A percentile compares a stretch with the other conserved stretches of the same genome.
These are phyloP conservation scores for Sorghum bicolor DNA, from an alignment of 176 grass and related monocot genomes.

Conservation along the genomic window Sorghum_bicolor_NCBIv3 NC_012870.2:38194001-38194500, in stretches of 20 bases:
- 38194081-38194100: not conserved
- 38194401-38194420: not conserved
- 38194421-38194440: no score
- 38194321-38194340: no score
- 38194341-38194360: no score
- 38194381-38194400: not conserved
- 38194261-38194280: not conserved
- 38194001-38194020: not conserved
- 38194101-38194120: not conserved
- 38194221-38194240: not conserved
- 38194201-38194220: not conserved
- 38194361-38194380: not conserved
- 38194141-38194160: not conserved
- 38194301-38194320: no score
- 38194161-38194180: not conserved
- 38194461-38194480: no score
- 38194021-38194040: not conserved
- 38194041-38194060: not conserved
- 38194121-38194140: not conserved
- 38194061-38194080: not conserved
- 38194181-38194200: not conserved
- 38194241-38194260: not conserved
- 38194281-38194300: not conserved
- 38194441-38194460: no score
- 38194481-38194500: no score